Conservation (phyloP, 2,329 filamentous ascomycete genomes). For the Achaetomium macrosporum region DNA sequence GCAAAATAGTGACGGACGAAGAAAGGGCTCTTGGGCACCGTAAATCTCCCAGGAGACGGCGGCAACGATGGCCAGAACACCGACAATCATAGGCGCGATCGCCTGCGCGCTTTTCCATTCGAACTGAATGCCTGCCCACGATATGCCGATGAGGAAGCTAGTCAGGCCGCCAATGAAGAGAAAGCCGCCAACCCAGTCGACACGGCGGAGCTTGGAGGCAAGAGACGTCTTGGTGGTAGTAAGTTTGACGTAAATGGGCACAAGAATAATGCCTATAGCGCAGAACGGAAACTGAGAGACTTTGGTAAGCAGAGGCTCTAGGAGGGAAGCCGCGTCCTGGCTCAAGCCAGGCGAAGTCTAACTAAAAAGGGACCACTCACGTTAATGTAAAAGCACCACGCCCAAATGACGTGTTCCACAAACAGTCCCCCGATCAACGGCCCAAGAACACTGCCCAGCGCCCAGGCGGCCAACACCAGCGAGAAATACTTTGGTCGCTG, state of each 20-base stretch:
- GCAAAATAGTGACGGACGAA: slow-evolving; percentile 29
- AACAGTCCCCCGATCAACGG: slow-evolving; percentile 36
- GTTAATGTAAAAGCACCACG: slow-evolving; percentile 45
- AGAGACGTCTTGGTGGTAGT: slow-evolving; percentile 30
- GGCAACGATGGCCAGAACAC: slow-evolving; percentile 33
- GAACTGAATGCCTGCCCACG: slow-evolving; percentile 40
- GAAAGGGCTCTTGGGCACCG: slow-evolving; percentile 29
- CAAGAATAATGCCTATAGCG: slow-evolving; percentile 33
- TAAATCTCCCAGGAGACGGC: slow-evolving; percentile 36
- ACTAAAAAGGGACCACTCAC: too few species aligned
- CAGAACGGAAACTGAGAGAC: slow-evolving; percentile 37
- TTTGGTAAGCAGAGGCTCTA: background rate
- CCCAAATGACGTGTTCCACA: slow-evolving; percentile 36
- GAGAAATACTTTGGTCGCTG: slow-evolving; percentile 38
- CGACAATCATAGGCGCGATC: slow-evolving; percentile 39
- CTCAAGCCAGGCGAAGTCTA: too few species aligned
- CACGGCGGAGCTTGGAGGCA: slow-evolving; percentile 31
- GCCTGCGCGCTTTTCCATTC: slow-evolving; percentile 37
- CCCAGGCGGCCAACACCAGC: slow-evolving; percentile 34
- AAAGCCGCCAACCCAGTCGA: slow-evolving; percentile 43
- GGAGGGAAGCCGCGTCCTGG: too few species aligned
- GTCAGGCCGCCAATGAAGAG: slow-evolving; percentile 40
- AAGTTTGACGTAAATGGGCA: slow-evolving; percentile 39
- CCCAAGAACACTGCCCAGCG: slow-evolving; percentile 36
- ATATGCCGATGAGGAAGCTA: slow-evolving; percentile 42